Percentiles rank a stretch among this genome's conserved stretches.
These are phyloP conservation scores for Puccinia polysora DNA, from an alignment of 1,284 basidiomycete species.

Conservation along the genomic window DNA sequence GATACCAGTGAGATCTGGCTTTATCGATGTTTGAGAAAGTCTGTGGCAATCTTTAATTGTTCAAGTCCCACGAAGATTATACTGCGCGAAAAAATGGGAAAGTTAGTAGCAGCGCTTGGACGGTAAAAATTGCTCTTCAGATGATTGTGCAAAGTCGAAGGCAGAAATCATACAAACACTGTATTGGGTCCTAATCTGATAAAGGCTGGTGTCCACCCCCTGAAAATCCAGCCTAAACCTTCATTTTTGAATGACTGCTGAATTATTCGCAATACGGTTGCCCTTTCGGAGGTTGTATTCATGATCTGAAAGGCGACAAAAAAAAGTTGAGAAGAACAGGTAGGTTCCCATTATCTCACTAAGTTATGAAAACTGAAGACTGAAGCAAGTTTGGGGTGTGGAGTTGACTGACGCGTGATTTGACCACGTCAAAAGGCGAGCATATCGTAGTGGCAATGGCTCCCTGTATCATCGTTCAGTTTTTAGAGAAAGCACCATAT, in stretches of 20 bases:
- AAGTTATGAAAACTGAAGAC: conserved; percentile 61
- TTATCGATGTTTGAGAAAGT: conserved; percentile 25
- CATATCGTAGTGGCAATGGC: conserved; percentile 61
- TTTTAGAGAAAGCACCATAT: not conserved
- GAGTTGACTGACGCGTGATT: conserved; percentile 57
- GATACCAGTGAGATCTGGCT: too few relatives aligned
- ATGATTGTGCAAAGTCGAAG: too few relatives aligned
- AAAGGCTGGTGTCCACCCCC: conserved; percentile 58
- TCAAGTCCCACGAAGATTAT: conserved; percentile 41
- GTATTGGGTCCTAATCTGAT: conserved; percentile 49
- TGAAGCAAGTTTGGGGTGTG: conserved; percentile 60
- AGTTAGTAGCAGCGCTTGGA: not conserved
- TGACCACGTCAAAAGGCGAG: conserved; percentile 84
- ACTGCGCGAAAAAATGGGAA: not conserved
- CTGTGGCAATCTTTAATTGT: conserved; percentile 31
- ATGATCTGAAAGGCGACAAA: conserved; percentile 3
- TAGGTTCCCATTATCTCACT: conserved; percentile 59
- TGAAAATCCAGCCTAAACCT: conserved; percentile 86
- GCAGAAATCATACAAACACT: conserved; percentile 13
- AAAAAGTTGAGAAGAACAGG: conserved; percentile 1
- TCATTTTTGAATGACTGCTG: conserved; percentile 68
- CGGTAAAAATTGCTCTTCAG: not conserved
- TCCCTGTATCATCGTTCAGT: conserved; percentile 2
- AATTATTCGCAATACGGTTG: conserved; percentile 69
- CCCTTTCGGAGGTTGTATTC: conserved; percentile 49